Base-by-base conservation (phyloP, 2,329 filamentous ascomycete genomes). In the Xylariaceae sp. region DNA sequence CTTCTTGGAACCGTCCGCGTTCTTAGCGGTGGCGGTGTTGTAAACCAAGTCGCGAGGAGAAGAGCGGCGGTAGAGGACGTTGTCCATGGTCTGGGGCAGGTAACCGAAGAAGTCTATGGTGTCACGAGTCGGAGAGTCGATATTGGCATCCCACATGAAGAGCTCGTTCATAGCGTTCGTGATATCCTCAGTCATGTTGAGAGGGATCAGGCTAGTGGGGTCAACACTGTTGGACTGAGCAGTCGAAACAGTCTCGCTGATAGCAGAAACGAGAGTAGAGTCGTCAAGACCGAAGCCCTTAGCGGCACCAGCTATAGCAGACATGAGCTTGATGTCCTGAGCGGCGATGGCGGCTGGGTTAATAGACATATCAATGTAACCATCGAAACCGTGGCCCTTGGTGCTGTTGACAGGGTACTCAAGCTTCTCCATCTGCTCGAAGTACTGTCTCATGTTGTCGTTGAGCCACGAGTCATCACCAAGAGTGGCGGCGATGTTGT, bases 11-110 rank as follows among this genome's bases (percentile, higher is more conserved):
- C 77, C 77, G 47, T 79, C 68, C 2, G 42, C 20, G 36, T 58
- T 56, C 20, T 39, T 56, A 3, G 57, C 55, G 2, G 52, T 54
- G 12, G 48, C 49, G 4, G 52, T 40, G 3, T 55, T 46, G 56
- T 73, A 71, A 49, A 67, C 67, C 6, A 73, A 74, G 50, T 74
- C 71, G n/a, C 69, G 67, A 67, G 39, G 69, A 60, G 51, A 79
- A 56, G 39, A 85, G 12, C 79, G 75, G 36, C 68, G 75, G 22
- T 80, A 78, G 37, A 71, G 68, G 41, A 64, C 69, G n/a, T 71
- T 59, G n/a, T 71, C 65, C 49, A 76, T 74, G 1, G 72, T 69
- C 22, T 83, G 59, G 3, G 82, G 80, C 4, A 85, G 73, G 53
- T 84, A 79, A 59, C 40, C 52, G 14, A 59, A 45, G 14, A 47